Percentiles rank a stretch among this genome's conserved stretches.
phyloP scores from a whole-genome alignment of 306 rosid species.

The Casuarina equisetifolia region DNA sequence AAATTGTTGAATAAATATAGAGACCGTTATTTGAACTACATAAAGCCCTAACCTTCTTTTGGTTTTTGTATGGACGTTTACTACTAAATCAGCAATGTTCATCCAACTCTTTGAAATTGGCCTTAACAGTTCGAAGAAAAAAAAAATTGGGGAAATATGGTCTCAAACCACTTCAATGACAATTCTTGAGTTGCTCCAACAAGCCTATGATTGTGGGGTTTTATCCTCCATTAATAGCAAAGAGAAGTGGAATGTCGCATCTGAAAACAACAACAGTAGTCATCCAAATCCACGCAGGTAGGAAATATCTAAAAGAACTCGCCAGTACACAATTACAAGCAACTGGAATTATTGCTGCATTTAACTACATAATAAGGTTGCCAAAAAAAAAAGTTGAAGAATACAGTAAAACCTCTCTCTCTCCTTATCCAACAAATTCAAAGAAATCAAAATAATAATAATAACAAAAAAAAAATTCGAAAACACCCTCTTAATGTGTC shows the following conservation, averaged over 20 bases:
- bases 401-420: constrained; percentile 34
- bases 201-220: constrained; percentile 13
- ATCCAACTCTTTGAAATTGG: no score
- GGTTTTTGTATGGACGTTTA: no score
- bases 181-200: background rate
- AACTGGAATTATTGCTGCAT: constrained; percentile 79
- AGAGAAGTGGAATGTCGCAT: background rate
- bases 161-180: no score
- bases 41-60: no score
- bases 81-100: no score
- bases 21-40: no score
- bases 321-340: constrained; percentile 52
- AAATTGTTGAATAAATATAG: no score
- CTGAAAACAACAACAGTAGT: constrained; percentile 17
- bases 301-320: constrained; percentile 20
- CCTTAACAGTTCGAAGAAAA: no score
- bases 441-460: constrained; percentile 18
- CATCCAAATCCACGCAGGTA: constrained; percentile 33
- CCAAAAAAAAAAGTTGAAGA: constrained; percentile 24
- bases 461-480: constrained; percentile 13
- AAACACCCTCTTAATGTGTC: constrained; percentile 28
- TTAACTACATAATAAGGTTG: constrained; percentile 44
- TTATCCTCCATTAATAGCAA: constrained; percentile 14
- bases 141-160: no score
- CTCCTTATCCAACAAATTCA: constrained; percentile 33